Percentiles rank a stretch among this genome's conserved stretches.
phyloP scores from a whole-genome alignment of 441 rosid species.

The Gossypium lobatum region DNA sequence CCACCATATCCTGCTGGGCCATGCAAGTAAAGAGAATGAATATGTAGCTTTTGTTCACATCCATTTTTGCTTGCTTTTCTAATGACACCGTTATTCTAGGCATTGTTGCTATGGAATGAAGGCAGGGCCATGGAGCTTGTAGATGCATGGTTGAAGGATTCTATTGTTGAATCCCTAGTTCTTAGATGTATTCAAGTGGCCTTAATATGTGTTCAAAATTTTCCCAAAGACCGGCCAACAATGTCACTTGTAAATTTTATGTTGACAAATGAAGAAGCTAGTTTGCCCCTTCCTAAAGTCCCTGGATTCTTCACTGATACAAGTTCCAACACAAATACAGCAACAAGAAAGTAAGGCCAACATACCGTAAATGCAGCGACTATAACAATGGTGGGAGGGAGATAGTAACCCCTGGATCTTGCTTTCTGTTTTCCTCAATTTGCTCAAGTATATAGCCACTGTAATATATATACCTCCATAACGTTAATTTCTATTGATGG shows the following conservation, averaged over 20 bases:
- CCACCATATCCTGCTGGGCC: not conserved
- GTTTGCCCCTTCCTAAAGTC: not conserved
- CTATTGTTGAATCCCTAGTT: not conserved
- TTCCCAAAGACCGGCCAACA: constrained; percentile 11
- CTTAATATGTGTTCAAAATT: constrained; percentile 14
- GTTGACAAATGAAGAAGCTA: constrained; percentile 8
- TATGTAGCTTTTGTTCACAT: not conserved
- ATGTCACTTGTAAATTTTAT: constrained; percentile 15
- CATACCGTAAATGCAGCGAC: constrained; percentile 1
- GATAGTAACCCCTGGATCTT: not conserved
- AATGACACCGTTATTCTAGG: not conserved
- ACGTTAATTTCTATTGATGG: not conserved
- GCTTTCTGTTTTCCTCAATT: not conserved
- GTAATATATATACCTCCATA: not conserved
- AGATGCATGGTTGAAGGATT: constrained; percentile 9
- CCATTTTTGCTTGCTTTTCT: not conserved
- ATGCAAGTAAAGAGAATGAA: not conserved
- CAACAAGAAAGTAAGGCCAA: not conserved
- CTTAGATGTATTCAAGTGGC: constrained; percentile 10
- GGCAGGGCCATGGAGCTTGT: constrained; percentile 10
- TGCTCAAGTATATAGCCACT: not conserved
- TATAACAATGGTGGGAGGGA: not conserved
- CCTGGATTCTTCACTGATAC: constrained; percentile 14
- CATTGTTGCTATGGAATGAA: constrained; percentile 19
- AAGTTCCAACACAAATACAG: not conserved